Percentiles rank a stretch among this genome's conserved stretches.
phyloP scores from a whole-genome alignment of 768 basidiomycete genomes.

The Lepiota venenata region DNA sequence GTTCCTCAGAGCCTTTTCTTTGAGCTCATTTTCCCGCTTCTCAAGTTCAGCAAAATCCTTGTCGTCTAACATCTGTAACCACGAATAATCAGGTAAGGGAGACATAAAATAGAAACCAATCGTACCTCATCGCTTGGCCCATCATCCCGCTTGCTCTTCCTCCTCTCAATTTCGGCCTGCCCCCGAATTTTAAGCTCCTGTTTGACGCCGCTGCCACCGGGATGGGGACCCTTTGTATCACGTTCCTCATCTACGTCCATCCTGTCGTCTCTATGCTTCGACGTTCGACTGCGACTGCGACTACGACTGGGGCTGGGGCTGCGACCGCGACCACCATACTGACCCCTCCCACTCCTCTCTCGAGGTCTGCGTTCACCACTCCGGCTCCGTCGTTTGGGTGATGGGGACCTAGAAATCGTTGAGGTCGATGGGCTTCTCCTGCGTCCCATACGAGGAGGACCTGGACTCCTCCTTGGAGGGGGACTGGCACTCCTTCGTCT shows the following conservation, averaged over 20 bases:
- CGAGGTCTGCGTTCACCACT: slow-evolving; percentile 18
- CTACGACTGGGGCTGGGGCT: too few relatives aligned
- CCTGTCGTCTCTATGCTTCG: slow-evolving; percentile 21
- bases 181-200: slow-evolving; percentile 74
- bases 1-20: slow-evolving; percentile 78
- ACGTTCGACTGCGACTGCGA: slow-evolving; percentile 30
- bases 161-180: slow-evolving; percentile 54
- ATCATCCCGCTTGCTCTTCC: slow-evolving; percentile 53
- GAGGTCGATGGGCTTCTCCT: slow-evolving; percentile 20
- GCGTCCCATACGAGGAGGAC: slow-evolving; percentile 23
- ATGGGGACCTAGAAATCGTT: slow-evolving; percentile 25
- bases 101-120: slow-evolving; percentile 11
- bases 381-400: slow-evolving; percentile 27
- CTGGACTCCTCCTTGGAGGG: slow-evolving; percentile 29
- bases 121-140: slow-evolving; percentile 27
- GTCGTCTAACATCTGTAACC: slow-evolving; percentile 17
- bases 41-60: slow-evolving; percentile 46
- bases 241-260: slow-evolving; percentile 34
- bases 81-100: slow-evolving; percentile 9
- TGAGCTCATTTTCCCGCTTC: slow-evolving; percentile 73
- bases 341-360: slow-evolving; percentile 10
- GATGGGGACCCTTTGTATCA: slow-evolving; percentile 1
- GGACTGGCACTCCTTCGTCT: slow-evolving; percentile 45
- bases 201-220: slow-evolving; percentile 18
- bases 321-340: slow-evolving; percentile 15